Evolutionary conservation across 257 asterid species (phyloP).

Genomic region (Marsdenia floribunda): DNA sequence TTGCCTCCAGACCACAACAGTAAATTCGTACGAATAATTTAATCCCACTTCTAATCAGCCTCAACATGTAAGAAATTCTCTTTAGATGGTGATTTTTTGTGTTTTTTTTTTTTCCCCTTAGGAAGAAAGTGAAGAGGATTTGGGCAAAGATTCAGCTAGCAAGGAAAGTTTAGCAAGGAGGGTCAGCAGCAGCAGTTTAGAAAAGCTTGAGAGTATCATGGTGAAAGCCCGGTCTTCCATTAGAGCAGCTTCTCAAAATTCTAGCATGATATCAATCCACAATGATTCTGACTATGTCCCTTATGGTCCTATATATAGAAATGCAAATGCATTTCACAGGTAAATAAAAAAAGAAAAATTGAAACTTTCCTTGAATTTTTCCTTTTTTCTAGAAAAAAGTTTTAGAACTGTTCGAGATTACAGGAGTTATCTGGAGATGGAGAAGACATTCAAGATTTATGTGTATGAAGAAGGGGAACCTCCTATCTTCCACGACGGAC

Average conservation of each 20-base stretch:
- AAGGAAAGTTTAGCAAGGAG: neutral
- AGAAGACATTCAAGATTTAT: slow-evolving; percentile 64
- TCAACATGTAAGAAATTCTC: slow-evolving; percentile 7
- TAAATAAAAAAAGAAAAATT: neutral
- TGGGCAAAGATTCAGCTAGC: neutral
- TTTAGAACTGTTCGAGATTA: neutral
- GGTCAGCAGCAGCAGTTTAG: slow-evolving; percentile 21
- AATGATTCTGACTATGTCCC: slow-evolving; percentile 37
- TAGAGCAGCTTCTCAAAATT: slow-evolving; percentile 31
- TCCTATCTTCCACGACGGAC: slow-evolving; percentile 79
- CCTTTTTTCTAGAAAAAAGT: neutral
- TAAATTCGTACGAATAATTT: slow-evolving; percentile 6
- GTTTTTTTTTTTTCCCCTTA: neutral
- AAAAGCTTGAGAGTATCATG: slow-evolving; percentile 30
- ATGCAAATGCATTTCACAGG: slow-evolving; percentile 43
- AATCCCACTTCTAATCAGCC: slow-evolving; percentile 3
- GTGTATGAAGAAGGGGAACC: slow-evolving; percentile 81
- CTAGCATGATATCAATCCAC: slow-evolving; percentile 26
- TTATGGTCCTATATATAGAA: slow-evolving; percentile 33
- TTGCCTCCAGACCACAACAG: slow-evolving; percentile 11
- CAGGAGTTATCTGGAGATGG: slow-evolving; percentile 83
- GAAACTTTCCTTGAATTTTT: neutral
- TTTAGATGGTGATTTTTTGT: neutral
- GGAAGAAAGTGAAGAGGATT: slow-evolving; percentile 5
- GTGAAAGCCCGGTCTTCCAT: slow-evolving; percentile 31